Conservation (phyloP, 306 rosid species). For the Cucurbita maxima region DNA sequence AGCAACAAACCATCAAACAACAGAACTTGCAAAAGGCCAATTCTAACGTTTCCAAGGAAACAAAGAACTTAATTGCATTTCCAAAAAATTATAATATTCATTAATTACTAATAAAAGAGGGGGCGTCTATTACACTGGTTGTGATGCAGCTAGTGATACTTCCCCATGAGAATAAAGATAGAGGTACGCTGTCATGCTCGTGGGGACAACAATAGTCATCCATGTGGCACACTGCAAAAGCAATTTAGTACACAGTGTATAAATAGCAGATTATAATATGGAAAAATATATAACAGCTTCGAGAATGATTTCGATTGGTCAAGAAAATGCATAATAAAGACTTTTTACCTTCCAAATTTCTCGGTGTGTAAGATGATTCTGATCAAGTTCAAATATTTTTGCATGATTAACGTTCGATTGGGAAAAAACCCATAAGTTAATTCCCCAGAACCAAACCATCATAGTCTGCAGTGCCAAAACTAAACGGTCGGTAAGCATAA, state of each 20-base stretch:
- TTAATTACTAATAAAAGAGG: conserved; percentile 28
- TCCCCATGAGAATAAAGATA: conserved; percentile 97
- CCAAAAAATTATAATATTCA: not conserved
- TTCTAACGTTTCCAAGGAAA: not conserved
- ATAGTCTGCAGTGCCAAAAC: conserved; percentile 50
- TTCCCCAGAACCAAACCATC: conserved; percentile 98
- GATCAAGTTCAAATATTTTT: conserved; percentile 84
- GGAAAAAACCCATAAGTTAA: conserved; percentile 72
- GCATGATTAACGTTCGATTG: conserved; percentile 54
- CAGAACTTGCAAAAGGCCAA: not conserved
- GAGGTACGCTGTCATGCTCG: conserved; percentile 90
- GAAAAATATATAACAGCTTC: not conserved
- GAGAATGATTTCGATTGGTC: not conserved
- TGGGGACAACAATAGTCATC: conserved; percentile 93
- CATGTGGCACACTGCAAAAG: conserved; percentile 87
- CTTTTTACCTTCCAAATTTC: conserved; percentile 91
- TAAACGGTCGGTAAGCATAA: conserved; percentile 6
- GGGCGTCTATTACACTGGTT: conserved; percentile 99
- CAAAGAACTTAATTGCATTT: not conserved
- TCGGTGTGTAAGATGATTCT: conserved; percentile 63
- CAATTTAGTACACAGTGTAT: not conserved
- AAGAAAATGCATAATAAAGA: conserved; percentile 1
- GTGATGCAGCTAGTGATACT: conserved; percentile 96
- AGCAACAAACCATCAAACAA: not conserved
- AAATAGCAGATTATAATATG: not conserved